Evolutionary conservation across 2,329 filamentous ascomycete species (phyloP), one percentile per base, ranked within the genome.

Genomic region (Chalara sp.): DNA sequence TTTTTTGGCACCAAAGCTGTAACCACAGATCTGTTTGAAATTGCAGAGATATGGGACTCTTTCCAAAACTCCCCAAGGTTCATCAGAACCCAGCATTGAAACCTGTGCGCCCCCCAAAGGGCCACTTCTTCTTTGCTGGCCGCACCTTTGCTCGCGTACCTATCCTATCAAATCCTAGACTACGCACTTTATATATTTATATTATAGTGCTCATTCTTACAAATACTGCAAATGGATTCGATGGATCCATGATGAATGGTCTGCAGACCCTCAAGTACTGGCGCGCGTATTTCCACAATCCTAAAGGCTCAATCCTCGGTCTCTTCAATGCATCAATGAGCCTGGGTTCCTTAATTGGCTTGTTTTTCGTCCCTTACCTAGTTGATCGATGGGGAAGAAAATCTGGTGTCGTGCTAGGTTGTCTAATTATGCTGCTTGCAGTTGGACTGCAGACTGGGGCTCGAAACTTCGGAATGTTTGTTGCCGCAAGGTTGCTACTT

Each of bases 401-500:
- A 51, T 35, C 59, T 13, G 65, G 69, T 11, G 72, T 75, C 49
- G 59, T 61, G 12, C 32, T 66, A 30, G 73, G 74, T 29, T 72
- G 71, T 54, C 8, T 68, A 7, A 62, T 76, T 52, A 74, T 76
- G 70, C 61, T 73, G 53, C 52, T 70, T 21, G 74, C 70, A 47
- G 72, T 68, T 35, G 55, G 67, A 7, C 57, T 68, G 29, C 69
- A 68, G 41, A 64, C 70, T 4, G 71, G 72, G 50, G 68, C 64
- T 47, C 71, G 67, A 35, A 65, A 65, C n/a, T 73, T 71, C 49
- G 65, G 65, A 55, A 70, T 81, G 72, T 83, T 80, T 59, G 73
- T 81, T 59, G 76, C 70, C 10, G 80, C 80, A 41, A 74, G 81
- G 45, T 81, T 83, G 58, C 66, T 84, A 45, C 75, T 84, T 32